Evolutionary conservation across 1,284 basidiomycete species (phyloP).

Genomic region (Rhizopogon parksii): DNA sequence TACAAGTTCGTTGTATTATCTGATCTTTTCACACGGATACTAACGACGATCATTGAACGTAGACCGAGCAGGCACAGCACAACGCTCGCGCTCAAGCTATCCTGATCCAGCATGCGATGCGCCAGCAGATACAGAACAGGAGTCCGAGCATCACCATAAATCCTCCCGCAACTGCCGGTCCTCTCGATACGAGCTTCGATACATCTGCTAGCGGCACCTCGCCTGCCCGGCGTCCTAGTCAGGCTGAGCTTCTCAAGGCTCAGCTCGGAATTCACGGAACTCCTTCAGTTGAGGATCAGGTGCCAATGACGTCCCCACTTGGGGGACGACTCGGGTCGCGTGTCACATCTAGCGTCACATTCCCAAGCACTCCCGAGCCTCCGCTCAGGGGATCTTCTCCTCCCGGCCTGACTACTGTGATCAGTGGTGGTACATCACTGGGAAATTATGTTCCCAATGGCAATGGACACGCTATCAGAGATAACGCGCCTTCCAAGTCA

Average conservation of each 20-base stretch:
- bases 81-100: slow-evolving; percentile 41
- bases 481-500: slow-evolving; percentile 55
- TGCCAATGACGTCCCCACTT: slow-evolving; percentile 73
- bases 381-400: slow-evolving; percentile 37
- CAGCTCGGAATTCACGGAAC: slow-evolving; percentile 41
- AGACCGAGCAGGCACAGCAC: slow-evolving; percentile 33
- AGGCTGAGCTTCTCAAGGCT: slow-evolving; percentile 55
- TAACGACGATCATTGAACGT: slow-evolving; percentile 6
- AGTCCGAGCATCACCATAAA: slow-evolving; percentile 38
- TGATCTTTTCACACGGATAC: slow-evolving; percentile 9
- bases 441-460: slow-evolving; percentile 43
- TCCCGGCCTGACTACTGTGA: slow-evolving; percentile 58
- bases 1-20: slow-evolving; percentile 51
- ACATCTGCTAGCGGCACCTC: slow-evolving; percentile 42
- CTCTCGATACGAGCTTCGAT: slow-evolving; percentile 58
- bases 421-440: slow-evolving; percentile 64
- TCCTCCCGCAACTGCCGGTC: slow-evolving; percentile 63
- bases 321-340: slow-evolving; percentile 71
- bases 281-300: slow-evolving; percentile 40
- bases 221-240: slow-evolving; percentile 57
- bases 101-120: slow-evolving; percentile 53
- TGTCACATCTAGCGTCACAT: slow-evolving; percentile 36
- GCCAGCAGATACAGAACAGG: slow-evolving; percentile 52
- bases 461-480: slow-evolving; percentile 18
- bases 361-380: slow-evolving; percentile 33